Conservation (phyloP, 768 basidiomycete species). For the Trametes villosa region DNA sequence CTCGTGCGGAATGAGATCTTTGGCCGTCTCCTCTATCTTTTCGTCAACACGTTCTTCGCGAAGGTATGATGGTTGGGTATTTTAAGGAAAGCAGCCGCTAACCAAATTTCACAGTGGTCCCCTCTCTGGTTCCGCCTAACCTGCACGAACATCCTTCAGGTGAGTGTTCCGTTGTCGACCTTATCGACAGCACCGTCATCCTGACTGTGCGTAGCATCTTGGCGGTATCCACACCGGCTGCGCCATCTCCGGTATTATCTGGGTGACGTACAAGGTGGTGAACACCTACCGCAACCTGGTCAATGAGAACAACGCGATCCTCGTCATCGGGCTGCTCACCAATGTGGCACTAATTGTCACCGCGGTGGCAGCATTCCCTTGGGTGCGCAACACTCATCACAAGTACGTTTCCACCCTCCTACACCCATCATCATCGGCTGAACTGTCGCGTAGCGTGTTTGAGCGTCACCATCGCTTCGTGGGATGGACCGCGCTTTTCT, state of each 20-base stretch:
- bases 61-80: constrained; percentile 49
- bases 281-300: constrained; percentile 55
- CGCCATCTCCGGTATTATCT: constrained; percentile 68
- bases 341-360: constrained; percentile 60
- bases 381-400: constrained; percentile 81
- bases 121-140: constrained; percentile 73
- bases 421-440: not conserved
- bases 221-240: constrained; percentile 83
- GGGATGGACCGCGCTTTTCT: constrained; percentile 68
- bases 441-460: constrained; percentile 56
- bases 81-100: not conserved
- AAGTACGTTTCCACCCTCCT: constrained; percentile 52
- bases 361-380: constrained; percentile 71
- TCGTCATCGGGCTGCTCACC: constrained; percentile 65
- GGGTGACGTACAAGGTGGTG: constrained; percentile 68
- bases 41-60: constrained; percentile 77
- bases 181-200: not conserved
- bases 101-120: constrained; percentile 55
- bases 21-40: constrained; percentile 71
- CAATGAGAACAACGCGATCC: constrained; percentile 56
- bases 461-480: constrained; percentile 81
- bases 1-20: constrained; percentile 84
- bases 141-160: constrained; percentile 75
- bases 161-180: not conserved
- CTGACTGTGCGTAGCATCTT: constrained; percentile 51